Evolutionary conservation across 768 basidiomycete genomes (phyloP).

Genomic region (Auriscalpium vulgare): DNA sequence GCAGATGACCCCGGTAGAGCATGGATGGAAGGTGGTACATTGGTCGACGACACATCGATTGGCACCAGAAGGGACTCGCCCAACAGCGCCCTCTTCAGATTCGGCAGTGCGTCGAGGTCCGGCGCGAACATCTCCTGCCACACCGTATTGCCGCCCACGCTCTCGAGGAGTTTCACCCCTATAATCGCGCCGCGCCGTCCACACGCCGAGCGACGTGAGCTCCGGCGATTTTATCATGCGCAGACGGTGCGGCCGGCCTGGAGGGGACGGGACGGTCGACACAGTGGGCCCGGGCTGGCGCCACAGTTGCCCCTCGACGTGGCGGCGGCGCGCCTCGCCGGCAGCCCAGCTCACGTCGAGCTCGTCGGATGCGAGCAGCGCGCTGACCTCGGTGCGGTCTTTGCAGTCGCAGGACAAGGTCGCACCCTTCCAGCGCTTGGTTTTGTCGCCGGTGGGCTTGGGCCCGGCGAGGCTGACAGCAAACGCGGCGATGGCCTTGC

Average conservation of each 20-base stretch:
- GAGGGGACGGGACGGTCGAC: no score
- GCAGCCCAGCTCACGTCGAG: neutral
- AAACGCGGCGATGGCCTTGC: neutral
- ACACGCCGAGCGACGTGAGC: neutral
- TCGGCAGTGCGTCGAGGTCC: neutral
- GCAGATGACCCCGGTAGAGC: neutral
- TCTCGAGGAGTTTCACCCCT: neutral
- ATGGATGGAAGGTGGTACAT: neutral
- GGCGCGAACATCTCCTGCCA: neutral
- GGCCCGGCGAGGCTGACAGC: neutral
- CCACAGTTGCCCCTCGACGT: neutral
- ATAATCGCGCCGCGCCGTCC: neutral
- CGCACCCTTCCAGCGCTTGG: neutral
- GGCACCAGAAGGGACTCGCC: neutral
- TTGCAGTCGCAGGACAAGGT: neutral
- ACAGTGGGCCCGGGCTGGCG: neutral
- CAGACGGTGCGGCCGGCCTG: neutral
- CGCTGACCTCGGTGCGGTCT: neutral
- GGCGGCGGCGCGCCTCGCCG: neutral
- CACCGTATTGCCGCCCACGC: neutral
- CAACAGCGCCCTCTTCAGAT: neutral
- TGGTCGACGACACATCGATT: no score
- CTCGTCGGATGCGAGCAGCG: neutral
- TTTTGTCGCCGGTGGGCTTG: neutral
- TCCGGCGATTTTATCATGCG: neutral